phyloP scores from a whole-genome alignment of 345 rosid species.

The Passiflora organensis region DNA sequence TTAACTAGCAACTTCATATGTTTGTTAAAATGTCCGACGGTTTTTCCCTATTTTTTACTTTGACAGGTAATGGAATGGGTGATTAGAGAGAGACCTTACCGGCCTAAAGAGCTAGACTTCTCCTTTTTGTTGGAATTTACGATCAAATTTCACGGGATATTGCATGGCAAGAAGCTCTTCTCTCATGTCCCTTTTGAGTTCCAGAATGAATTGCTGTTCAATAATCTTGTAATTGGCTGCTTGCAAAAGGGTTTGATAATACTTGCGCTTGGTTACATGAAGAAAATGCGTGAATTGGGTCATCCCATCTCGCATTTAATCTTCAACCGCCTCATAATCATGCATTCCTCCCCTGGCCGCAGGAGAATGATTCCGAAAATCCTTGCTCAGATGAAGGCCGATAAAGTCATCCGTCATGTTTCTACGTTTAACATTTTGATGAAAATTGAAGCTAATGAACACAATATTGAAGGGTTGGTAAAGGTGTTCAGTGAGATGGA shows the following conservation, averaged over 20 bases:
- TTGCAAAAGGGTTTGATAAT: slow-evolving; percentile 65
- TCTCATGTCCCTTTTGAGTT: slow-evolving; percentile 62
- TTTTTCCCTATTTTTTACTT: not conserved
- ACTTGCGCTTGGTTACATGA: slow-evolving; percentile 81
- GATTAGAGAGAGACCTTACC: slow-evolving; percentile 82
- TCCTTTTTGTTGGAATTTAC: slow-evolving; percentile 83
- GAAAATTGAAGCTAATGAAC: slow-evolving; percentile 88
- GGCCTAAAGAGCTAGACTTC: slow-evolving; percentile 75
- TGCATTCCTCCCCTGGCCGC: slow-evolving; percentile 59
- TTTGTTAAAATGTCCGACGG: slow-evolving; percentile 6
- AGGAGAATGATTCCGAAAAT: slow-evolving; percentile 70
- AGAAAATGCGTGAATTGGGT: slow-evolving; percentile 88
- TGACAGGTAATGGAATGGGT: slow-evolving; percentile 93
- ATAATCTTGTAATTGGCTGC: slow-evolving; percentile 81
- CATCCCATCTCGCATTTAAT: slow-evolving; percentile 62
- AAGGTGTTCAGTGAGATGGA: slow-evolving; percentile 63
- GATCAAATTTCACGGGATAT: slow-evolving; percentile 61
- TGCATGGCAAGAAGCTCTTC: slow-evolving; percentile 72
- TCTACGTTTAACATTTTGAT: slow-evolving; percentile 83
- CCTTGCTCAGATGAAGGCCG: slow-evolving; percentile 79
- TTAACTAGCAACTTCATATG: not conserved
- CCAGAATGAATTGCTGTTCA: slow-evolving; percentile 80
- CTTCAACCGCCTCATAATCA: slow-evolving; percentile 75
- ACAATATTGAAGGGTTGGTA: slow-evolving; percentile 56
- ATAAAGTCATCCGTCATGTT: slow-evolving; percentile 68